Percentiles rank a stretch among this genome's conserved stretches.
phyloP scores from a whole-genome alignment of 164 flowering plant species.

The Protea cynaroides region DNA sequence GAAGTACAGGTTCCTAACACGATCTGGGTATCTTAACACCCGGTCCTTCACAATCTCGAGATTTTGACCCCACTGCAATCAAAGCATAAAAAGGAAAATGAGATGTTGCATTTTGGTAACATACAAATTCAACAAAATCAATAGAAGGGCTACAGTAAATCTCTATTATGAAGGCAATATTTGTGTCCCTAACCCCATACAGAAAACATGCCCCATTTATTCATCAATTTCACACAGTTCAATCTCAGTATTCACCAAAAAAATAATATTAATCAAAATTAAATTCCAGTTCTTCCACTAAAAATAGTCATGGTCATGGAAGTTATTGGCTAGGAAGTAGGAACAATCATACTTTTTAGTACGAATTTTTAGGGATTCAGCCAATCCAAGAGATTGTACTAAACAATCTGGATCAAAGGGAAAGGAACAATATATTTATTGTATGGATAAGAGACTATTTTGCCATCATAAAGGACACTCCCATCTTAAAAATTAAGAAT shows the following conservation, averaged over 20 bases:
- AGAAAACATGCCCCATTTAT: not conserved
- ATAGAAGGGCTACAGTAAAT: not conserved
- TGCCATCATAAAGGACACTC: not conserved
- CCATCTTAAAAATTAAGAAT: not conserved
- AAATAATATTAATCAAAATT: not conserved
- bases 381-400: not conserved
- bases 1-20: conserved; percentile 86
- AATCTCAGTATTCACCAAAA: not conserved
- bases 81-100: conserved; percentile 1
- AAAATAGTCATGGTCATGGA: not conserved
- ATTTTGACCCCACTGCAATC: conserved; percentile 88
- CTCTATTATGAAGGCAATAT: not conserved
- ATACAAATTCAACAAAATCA: not conserved
- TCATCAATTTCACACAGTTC: not conserved
- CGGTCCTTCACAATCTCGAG: conserved; percentile 70
- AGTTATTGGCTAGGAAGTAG: not conserved
- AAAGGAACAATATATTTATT: not conserved
- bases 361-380: not conserved
- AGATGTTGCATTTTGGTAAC: not conserved
- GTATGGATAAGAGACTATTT: not conserved
- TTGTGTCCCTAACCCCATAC: not conserved
- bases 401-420: not conserved
- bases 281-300: not conserved
- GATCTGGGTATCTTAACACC: conserved; percentile 78
- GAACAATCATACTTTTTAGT: not conserved